phyloP scores from a whole-genome alignment of 305 asterid species.

The Solanum hybrid region DNA sequence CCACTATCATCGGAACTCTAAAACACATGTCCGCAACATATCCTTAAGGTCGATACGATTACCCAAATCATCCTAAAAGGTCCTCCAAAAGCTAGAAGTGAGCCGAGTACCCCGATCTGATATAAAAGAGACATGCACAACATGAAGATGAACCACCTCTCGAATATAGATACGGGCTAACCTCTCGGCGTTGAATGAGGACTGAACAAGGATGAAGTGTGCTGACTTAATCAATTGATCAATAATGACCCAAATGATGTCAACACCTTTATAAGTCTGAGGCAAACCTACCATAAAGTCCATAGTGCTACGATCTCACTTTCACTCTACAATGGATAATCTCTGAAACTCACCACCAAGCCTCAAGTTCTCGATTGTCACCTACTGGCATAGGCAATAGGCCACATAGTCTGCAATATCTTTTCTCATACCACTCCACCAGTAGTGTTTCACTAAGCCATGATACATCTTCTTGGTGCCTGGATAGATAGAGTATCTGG shows the following conservation, averaged over 20 bases:
- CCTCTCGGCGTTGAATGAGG: not conserved
- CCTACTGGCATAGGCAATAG: not conserved
- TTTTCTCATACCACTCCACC: not conserved
- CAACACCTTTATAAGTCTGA: not conserved
- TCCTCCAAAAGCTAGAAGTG: not conserved
- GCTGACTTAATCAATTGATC: not conserved
- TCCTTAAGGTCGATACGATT: not conserved
- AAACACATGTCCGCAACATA: not conserved
- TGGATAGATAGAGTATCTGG: not conserved
- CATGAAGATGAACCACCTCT: not conserved
- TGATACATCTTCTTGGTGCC: not conserved
- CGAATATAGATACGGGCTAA: too few species aligned
- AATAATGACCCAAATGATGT: not conserved
- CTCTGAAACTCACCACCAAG: not conserved
- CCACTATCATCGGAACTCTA: not conserved
- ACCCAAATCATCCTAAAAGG: not conserved
- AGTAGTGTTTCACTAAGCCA: not conserved
- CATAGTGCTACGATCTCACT: not conserved
- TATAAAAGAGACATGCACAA: not conserved
- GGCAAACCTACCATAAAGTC: not conserved
- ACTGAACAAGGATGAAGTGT: not conserved
- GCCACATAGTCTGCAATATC: not conserved
- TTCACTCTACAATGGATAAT: not conserved
- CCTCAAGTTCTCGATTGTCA: not conserved
- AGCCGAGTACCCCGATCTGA: not conserved